Evolutionary conservation across 2,329 filamentous ascomycete species (phyloP), one percentile per base, ranked within the genome.

Genomic region (Purpureocillium takamizusanense): DNA sequence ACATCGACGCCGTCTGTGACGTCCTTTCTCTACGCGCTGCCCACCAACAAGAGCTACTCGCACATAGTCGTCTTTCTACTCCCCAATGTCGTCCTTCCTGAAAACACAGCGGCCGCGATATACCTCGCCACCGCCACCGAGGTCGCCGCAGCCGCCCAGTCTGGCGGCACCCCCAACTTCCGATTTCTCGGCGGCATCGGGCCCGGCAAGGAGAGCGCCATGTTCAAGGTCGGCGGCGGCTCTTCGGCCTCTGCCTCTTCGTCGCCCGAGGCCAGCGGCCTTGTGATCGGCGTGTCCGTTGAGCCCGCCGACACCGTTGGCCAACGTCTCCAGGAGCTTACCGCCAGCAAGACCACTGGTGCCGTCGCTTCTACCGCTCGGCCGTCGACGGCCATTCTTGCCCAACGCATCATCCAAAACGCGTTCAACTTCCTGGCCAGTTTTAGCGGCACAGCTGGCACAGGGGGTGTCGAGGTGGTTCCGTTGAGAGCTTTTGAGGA

Each of bases 361-460:
- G 15, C 40, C 4, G 27, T 44, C 11, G 15, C 33, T 16, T 28
- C 28, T 13, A 16, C 40, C 18, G 29, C 35, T 11, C 62, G 65
- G 34, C 69, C 78, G 2, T 70, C 75, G n/a, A 92, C 87, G 1
- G 78, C 86, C 46, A 67, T 87, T 2, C 70, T 98, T 17, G 92
- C 92, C 23, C 88, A 97, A 63, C 72, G 86, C 46, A 95, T 98
- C 51, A 97, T 98, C 52, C 83, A 86, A 51, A 95, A 95, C 60
- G 92, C 90, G 12, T 98, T 97, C 62, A 95, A 98, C 62, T 97
- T 95, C 59, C 69, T 98, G 41, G 80, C 90, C 4, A 84, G 87
- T 51, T 97, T 94, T 67, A 86, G 83, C 42, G 77, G 78, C 29
- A 72, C 74, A 40, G 68, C 69, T 2, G 71, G 70, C 3, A 65